Base-by-base conservation (phyloP, 2,329 filamentous ascomycete species). In the Fusarium pilosicola region DNA sequence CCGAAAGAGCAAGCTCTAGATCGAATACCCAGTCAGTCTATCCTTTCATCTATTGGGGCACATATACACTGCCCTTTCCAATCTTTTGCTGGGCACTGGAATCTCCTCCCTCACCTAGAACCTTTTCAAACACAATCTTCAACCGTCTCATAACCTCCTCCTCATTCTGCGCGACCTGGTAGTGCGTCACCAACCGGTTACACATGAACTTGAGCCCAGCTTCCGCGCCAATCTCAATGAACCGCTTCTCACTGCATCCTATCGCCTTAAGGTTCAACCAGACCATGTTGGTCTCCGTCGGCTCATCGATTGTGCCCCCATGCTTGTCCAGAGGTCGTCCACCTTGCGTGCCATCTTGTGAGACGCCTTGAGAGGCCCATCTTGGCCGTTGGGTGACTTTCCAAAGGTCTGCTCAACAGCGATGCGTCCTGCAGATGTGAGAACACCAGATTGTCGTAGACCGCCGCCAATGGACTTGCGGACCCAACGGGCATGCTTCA, bases 241-340 rank as follows among this genome's bases (percentile, higher is more conserved):
- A 83, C 44, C 78, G 80, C 62, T 79, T 79, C 11, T 58, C 69
- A 20, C 80, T 79, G 69, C 86, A 84, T 5, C 89, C 88, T 17
- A 89, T 88, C 3, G 87, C 87, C 36, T 90, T 87, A 22, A 96
- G 84, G 80, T 97, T 92, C 65, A 97, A 79, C 94, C 94, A 97
- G 39, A 94, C 90, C 93, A 97, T 97, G 83, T 97, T 97, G n/a
- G 94, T 97, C 79, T 97, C 91, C 3, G 93, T 91, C 0, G 93
- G 92, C 67, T 91, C 86, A 26, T 86, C 82, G 64, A 94, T 82
- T 81, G 88, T 89, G 3, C 94, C 94, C 9, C 94, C 58, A 91
- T 85, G 22, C 83, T 84, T 10, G 85, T 88, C 94, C 94, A 97
- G 73, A 93, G 81, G n/a, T 85, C 85, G 87, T 92, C 94, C 46